Base-by-base conservation (phyloP, 192 early-diverging fungal species). In the Fimicolochytrium jonesii region DNA sequence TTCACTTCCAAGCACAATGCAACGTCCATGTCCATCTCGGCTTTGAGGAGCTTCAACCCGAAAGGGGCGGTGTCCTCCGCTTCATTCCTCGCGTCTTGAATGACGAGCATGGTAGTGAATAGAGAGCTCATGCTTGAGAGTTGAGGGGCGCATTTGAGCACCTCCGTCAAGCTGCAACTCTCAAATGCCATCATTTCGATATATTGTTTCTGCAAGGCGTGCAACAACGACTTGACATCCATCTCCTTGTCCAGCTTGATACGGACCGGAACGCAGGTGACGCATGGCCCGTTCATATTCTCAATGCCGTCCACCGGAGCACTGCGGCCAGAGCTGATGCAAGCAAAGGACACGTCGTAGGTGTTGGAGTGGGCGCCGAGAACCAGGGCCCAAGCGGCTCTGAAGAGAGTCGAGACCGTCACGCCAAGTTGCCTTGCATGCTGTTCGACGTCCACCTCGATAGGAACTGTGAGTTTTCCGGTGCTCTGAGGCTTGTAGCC, bases 301-400 rank as follows among this genome's bases (percentile, higher is more conserved):
- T 55, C 48, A 29, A 68, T 68, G 35, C 49, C 71, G 11, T 43
- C 29, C 0, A 73, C 42, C 1, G 37, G 4, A 3, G 37, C 56
- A n/a, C 52, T 43, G 41, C 72, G 50, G 13, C 72, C 72, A 13
- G 72, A 64, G 17, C 52, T 42, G 10, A 66, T 50, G 31, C 33
- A 31, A 4, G 48, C 72, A 56, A 74, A 74, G 4, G 39, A 13
- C 31, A 74, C 57, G 49, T 74, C 72, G 32, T 70, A n/a, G 22
- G 29, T 29, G 20, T 34, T 13, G 4, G 56, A 22, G 35, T 61
- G 50, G 15, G 17, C 22, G 22, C 32, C 34, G 17, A 74, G 63
- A 18, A 63, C 64, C 15, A 69, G 26, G 9, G 67, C 67, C 72
- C 72, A 74, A 4, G 66, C 61, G 11, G 67, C 61, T 23, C 59